phyloP scores from a whole-genome alignment of 768 basidiomycete genomes.

The Amanita brunnescens region DNA sequence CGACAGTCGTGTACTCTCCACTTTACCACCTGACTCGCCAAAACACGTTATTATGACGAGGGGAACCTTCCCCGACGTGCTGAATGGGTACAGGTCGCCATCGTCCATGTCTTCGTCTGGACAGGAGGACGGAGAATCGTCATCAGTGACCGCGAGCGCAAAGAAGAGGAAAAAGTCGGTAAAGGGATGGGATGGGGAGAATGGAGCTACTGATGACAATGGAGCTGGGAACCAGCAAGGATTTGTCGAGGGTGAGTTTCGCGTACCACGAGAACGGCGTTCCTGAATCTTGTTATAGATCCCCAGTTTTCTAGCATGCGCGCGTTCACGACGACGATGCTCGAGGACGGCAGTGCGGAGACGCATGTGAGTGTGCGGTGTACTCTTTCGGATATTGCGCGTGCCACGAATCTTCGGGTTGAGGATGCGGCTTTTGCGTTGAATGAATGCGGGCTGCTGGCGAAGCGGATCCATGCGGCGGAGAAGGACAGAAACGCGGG shows the following conservation, averaged over 20 bases:
- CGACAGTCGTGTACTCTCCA: slow-evolving; percentile 47
- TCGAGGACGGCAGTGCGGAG: slow-evolving; percentile 60
- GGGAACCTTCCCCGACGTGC: slow-evolving; percentile 34
- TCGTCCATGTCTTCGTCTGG: slow-evolving; percentile 22
- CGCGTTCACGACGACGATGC: slow-evolving; percentile 46
- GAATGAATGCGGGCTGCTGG: slow-evolving; percentile 76
- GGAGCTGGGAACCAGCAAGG: slow-evolving; percentile 19
- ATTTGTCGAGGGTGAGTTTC: slow-evolving; percentile 13
- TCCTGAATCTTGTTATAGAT: slow-evolving; percentile 26
- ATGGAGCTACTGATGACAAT: slow-evolving; percentile 18
- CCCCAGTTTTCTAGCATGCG: slow-evolving; percentile 46
- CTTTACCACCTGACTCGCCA: slow-evolving; percentile 44
- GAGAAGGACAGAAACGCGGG: slow-evolving; percentile 13
- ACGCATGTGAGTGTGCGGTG: slow-evolving; percentile 62
- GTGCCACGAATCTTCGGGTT: slow-evolving; percentile 68
- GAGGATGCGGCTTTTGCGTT: slow-evolving; percentile 89
- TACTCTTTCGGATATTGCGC: slow-evolving; percentile 70
- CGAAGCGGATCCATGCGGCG: slow-evolving; percentile 26
- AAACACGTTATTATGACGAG: slow-evolving; percentile 30
- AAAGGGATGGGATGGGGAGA: slow-evolving; percentile 74
- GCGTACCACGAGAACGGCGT: slow-evolving; percentile 11
- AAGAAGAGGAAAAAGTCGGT: slow-evolving; percentile 39
- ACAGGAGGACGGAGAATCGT: slow-evolving; percentile 18
- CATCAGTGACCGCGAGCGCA: slow-evolving; percentile 11
- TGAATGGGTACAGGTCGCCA: slow-evolving; percentile 6